phyloP scores from a whole-genome alignment of 352 stramenopile genomes.

The Phytophthora podocarpi region DNA sequence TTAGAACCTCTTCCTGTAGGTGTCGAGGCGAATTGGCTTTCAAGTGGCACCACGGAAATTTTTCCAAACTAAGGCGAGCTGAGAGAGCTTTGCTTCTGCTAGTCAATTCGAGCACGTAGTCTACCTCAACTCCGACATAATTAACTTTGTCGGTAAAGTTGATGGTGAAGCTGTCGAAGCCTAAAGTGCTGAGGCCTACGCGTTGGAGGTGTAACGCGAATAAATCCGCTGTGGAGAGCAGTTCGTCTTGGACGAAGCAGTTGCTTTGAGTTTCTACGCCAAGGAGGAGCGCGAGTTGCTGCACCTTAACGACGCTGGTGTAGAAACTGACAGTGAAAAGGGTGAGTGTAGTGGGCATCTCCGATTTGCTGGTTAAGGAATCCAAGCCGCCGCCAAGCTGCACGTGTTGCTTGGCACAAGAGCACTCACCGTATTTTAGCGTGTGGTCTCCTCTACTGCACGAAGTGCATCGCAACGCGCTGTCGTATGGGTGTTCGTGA shows the following conservation, averaged over 20 bases:
- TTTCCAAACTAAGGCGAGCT: conserved; percentile 17
- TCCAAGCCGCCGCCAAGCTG: conserved; percentile 49
- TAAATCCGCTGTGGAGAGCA: conserved; percentile 44
- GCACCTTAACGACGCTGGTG: not conserved
- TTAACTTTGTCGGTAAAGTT: conserved; percentile 24
- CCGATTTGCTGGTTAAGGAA: conserved; percentile 20
- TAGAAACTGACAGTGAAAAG: conserved; percentile 22
- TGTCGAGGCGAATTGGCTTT: not conserved
- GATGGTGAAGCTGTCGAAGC: conserved; percentile 21
- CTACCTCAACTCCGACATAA: conserved; percentile 12
- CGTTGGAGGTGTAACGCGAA: conserved; percentile 47
- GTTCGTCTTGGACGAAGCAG: conserved; percentile 38
- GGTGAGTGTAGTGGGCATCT: conserved; percentile 13
- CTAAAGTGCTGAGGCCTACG: conserved; percentile 30
- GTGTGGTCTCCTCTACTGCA: conserved; percentile 73
- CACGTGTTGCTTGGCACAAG: conserved; percentile 34
- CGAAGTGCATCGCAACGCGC: conserved; percentile 50
- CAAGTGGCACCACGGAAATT: conserved; percentile 22
- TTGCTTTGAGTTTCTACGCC: conserved; percentile 52
- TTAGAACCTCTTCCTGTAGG: not conserved
- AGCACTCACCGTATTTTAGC: conserved; percentile 35
- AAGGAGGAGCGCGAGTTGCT: conserved; percentile 49
- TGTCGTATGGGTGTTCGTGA: conserved; percentile 61
- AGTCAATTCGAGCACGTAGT: conserved; percentile 20
- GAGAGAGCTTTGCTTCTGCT: conserved; percentile 12